A percentile compares a stretch with the other conserved stretches of the same genome.
phyloP scores from a whole-genome alignment of 192 early-diverging fungal genomes.

The Backusella westeae region DNA sequence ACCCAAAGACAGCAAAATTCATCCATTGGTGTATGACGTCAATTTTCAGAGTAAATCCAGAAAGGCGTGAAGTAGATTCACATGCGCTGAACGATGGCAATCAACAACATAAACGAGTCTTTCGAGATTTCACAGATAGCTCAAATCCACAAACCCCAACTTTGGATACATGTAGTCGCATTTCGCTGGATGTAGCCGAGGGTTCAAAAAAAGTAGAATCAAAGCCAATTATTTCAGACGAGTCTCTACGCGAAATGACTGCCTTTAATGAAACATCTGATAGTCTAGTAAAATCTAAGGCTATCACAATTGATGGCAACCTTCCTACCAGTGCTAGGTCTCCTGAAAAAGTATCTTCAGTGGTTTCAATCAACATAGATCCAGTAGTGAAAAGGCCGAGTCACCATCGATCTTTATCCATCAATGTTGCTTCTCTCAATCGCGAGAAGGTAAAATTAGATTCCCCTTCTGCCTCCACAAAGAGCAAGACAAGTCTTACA shows the following conservation, averaged over 20 bases:
- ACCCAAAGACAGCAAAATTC: background rate
- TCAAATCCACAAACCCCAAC: background rate
- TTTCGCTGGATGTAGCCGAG: background rate
- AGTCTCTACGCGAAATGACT: background rate
- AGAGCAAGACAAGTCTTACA: background rate
- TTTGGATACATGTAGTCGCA: background rate
- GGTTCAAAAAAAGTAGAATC: background rate
- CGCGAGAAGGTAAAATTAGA: background rate
- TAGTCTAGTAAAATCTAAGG: background rate
- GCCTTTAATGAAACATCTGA: background rate
- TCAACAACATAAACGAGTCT: background rate
- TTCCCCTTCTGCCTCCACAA: background rate
- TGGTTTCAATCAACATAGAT: background rate
- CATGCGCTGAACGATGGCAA: background rate
- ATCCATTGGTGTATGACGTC: background rate
- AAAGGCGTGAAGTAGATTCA: background rate
- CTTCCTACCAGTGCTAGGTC: background rate
- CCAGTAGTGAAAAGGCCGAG: background rate
- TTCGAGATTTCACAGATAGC: constrained; percentile 3
- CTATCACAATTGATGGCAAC: background rate
- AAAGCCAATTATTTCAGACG: background rate
- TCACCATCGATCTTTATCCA: background rate
- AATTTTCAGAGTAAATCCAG: background rate
- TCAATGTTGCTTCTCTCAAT: background rate
- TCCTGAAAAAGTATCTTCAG: background rate